Conservation (phyloP, 768 basidiomycete genomes). For the Lentinula aciculospora region DNA sequence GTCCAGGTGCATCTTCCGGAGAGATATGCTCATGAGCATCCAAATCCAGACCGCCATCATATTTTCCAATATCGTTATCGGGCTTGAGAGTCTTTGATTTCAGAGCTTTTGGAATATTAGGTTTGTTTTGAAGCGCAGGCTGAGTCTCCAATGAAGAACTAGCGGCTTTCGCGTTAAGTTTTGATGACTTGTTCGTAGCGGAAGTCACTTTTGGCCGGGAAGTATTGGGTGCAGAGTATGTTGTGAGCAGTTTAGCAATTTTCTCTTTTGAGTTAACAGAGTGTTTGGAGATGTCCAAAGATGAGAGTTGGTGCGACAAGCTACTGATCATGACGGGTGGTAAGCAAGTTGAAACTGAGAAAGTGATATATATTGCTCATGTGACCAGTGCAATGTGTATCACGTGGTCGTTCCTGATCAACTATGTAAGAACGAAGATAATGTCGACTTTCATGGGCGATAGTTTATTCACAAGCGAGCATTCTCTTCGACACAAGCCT, state of each 20-base stretch:
- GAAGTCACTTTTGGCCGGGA: neutral
- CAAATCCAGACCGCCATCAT: conserved; percentile 90
- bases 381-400: too few relatives aligned
- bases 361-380: too few relatives aligned
- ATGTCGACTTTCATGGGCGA: too few relatives aligned
- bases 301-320: neutral
- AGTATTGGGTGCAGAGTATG: neutral
- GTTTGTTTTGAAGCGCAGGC: neutral
- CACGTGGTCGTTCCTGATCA: too few relatives aligned
- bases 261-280: neutral
- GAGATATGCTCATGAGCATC: conserved; percentile 77
- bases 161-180: neutral
- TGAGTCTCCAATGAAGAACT: neutral
- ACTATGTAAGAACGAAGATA: too few relatives aligned
- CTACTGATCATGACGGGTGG: too few relatives aligned
- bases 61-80: conserved; percentile 72
- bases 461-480: too few relatives aligned
- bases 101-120: neutral
- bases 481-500: too few relatives aligned
- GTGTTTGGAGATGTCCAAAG: neutral
- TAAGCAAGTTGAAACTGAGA: too few relatives aligned
- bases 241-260: neutral
- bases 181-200: neutral
- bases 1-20: conserved; percentile 72
- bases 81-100: neutral